phyloP scores from a whole-genome alignment of 129 eudicot genomes.

The Centella asiatica region DNA sequence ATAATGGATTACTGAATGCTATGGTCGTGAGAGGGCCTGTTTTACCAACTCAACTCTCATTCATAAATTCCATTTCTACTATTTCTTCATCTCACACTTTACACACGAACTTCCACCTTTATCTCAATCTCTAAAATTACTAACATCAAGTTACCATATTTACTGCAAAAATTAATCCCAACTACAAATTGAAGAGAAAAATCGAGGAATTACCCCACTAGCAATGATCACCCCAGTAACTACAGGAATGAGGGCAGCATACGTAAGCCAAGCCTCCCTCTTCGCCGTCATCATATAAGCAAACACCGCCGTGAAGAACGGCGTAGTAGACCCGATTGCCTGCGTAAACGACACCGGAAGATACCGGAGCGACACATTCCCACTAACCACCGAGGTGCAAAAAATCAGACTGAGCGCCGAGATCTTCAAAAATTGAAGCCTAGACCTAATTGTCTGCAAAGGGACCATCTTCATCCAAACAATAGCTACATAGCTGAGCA shows the following conservation, averaged over 20 bases:
- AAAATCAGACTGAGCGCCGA: constrained; percentile 17
- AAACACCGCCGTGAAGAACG: constrained; percentile 21
- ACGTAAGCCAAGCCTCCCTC: constrained; percentile 25
- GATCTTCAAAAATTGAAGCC: constrained; percentile 17
- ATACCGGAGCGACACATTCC: constrained; percentile 19
- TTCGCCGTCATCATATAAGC: constrained; percentile 17
- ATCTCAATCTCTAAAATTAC: too few relatives aligned
- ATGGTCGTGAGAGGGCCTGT: too few relatives aligned
- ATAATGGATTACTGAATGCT: too few relatives aligned
- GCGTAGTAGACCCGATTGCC: constrained; percentile 21
- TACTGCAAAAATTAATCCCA: too few relatives aligned
- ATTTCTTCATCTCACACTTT: too few relatives aligned
- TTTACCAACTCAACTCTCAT: too few relatives aligned
- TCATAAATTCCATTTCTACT: too few relatives aligned
- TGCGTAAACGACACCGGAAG: constrained; percentile 22
- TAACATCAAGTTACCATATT: too few relatives aligned
- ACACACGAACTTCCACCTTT: too few relatives aligned
- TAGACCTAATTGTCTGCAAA: constrained; percentile 11
- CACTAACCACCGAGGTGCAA: constrained; percentile 21
- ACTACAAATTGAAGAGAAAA: background rate
- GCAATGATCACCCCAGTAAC: constrained; percentile 23
- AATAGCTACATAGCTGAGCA: constrained; percentile 16
- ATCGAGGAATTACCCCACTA: constrained; percentile 15
- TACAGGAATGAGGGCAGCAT: constrained; percentile 14
- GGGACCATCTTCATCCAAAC: constrained; percentile 18